These are phyloP conservation scores for Trichoderma cornu-damae DNA, from an alignment of 2,329 filamentous ascomycete species.

Conservation along the genomic window DNA sequence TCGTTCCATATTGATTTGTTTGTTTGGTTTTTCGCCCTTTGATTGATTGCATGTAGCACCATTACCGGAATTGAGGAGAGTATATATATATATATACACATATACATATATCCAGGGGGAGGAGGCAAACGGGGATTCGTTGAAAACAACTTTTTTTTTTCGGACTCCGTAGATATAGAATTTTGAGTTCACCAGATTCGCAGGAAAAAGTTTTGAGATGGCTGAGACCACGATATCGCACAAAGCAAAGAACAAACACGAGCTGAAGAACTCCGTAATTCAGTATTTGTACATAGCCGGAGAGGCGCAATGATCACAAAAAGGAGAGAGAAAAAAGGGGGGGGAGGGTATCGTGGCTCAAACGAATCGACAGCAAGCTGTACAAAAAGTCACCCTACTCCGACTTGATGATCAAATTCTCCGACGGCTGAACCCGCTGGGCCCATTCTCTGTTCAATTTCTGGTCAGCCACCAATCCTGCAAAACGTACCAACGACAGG, in stretches of 20 bases:
- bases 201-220: constrained; percentile 13
- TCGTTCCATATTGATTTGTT: background rate
- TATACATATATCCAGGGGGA: too few species aligned
- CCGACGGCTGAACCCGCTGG: constrained; percentile 56
- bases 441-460: constrained; percentile 58
- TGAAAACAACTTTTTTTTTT: background rate
- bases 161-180: background rate
- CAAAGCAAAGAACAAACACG: constrained; percentile 9
- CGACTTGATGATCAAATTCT: constrained; percentile 57
- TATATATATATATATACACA: too few species aligned
- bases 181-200: background rate
- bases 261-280: constrained; percentile 11
- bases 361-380: constrained; percentile 14
- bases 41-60: background rate
- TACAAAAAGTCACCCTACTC: constrained; percentile 25
- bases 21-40: too few species aligned
- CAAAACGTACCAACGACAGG: background rate
- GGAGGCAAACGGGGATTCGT: background rate
- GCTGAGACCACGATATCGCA: constrained; percentile 18
- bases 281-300: constrained; percentile 17
- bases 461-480: background rate
- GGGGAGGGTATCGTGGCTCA: constrained; percentile 20
- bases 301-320: constrained; percentile 4
- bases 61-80: background rate
- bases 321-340: constrained; percentile 12